A percentile compares a stretch with the other conserved stretches of the same genome.
These are phyloP conservation scores for Aspergillus biplanus DNA, from an alignment of 495 filamentous ascomycete species.

Conservation along the genomic window DNA sequence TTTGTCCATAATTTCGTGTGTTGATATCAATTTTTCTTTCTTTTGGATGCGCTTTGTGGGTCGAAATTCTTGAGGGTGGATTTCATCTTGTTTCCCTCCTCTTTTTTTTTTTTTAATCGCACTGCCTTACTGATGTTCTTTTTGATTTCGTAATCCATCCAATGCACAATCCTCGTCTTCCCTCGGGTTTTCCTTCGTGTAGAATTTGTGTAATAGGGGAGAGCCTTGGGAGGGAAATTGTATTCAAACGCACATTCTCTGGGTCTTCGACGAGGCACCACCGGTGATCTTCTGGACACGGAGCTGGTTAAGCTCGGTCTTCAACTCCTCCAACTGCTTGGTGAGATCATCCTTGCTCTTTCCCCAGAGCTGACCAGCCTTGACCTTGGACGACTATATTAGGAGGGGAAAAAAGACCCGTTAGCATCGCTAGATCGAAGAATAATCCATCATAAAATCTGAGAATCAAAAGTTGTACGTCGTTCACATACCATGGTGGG, in stretches of 20 bases:
- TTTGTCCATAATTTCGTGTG: background rate
- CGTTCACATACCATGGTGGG: constrained; percentile 52
- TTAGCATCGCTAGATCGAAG: constrained; percentile 17
- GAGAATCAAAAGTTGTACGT: background rate
- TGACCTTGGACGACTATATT: constrained; percentile 86
- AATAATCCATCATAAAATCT: constrained; percentile 2
- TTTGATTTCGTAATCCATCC: constrained; percentile 6
- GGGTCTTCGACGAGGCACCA: constrained; percentile 89
- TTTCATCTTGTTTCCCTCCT: background rate
- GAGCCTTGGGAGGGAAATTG: constrained; percentile 8
- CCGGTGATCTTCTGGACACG: constrained; percentile 97
- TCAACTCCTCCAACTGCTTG: constrained; percentile 91
- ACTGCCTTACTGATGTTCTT: constrained; percentile 1
- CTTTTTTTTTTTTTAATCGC: background rate
- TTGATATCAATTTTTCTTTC: background rate
- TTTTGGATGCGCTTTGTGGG: background rate
- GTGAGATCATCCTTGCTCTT: constrained; percentile 98
- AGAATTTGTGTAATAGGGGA: constrained; percentile 16
- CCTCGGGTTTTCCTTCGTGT: background rate
- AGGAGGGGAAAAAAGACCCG: constrained; percentile 15
- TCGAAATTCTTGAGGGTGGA: background rate
- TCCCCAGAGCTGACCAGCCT: constrained; percentile 92
- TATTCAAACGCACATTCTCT: constrained; percentile 81
- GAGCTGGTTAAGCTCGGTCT: constrained; percentile 90
- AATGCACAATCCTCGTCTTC: constrained; percentile 12